Conservation (phyloP, 2,329 filamentous ascomycete species). For the Myriosclerotinia curreyana region DNA sequence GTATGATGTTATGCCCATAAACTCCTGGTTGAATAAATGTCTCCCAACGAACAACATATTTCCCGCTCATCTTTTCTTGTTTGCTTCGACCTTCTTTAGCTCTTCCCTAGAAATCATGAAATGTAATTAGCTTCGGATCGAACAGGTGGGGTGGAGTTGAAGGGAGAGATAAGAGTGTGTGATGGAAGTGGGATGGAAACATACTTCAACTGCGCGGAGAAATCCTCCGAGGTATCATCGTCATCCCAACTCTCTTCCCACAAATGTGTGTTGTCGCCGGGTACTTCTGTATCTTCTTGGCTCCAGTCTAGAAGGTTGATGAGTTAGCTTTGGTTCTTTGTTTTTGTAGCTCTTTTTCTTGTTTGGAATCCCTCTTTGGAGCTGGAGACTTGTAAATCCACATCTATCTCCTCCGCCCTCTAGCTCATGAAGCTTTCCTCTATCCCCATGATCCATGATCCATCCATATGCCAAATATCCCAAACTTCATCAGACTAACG, state of each 20-base stretch:
- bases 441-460: neutral
- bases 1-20: constrained; percentile 14
- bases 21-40: constrained; percentile 7
- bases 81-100: constrained; percentile 85
- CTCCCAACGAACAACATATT: constrained; percentile 1
- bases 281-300: constrained; percentile 84
- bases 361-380: neutral
- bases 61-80: constrained; percentile 57
- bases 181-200: constrained; percentile 35
- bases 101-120: constrained; percentile 68
- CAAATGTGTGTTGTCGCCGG: constrained; percentile 73
- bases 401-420: neutral
- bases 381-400: neutral
- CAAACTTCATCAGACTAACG: neutral
- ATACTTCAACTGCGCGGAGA: constrained; percentile 89
- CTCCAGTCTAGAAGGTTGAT: constrained; percentile 68
- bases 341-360: neutral
- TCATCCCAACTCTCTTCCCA: constrained; percentile 99
- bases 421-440: neutral
- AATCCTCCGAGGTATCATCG: constrained; percentile 95
- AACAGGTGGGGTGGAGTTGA: neutral
- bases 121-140: neutral
- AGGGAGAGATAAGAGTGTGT: neutral
- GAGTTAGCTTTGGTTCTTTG: constrained; percentile 22
- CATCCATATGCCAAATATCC: neutral